Evolutionary conservation across 2,329 filamentous ascomycete genomes (phyloP), one percentile per base, ranked within the genome.

Genomic region (Arthrobotrys iridis): DNA sequence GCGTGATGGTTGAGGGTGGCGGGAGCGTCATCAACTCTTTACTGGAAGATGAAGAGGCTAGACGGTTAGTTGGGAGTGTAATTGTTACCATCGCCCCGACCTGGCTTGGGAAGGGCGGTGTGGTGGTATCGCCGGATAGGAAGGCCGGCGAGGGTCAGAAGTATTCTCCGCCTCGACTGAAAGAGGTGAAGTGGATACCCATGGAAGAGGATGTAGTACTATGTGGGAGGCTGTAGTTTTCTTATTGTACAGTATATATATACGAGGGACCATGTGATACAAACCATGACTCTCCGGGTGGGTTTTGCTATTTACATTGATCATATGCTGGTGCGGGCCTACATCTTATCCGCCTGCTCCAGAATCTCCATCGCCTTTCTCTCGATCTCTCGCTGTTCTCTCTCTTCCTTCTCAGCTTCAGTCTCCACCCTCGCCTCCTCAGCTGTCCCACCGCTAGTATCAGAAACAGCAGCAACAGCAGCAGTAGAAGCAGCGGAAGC

Each of bases 1-100:
- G 93, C 80, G 85, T 97, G 70, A 97, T 97, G 94, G 86, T 98
- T 55, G 94, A 98, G 82, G 94, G 94, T 0, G 94, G 94, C 8
- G 93, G 88, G 0, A 84, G 85, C 8, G 88, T 97, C 33, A 92
- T 98, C 80, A 96, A 95, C 80, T 88, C 90, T 37, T 83, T 98
- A 15, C 85, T 98, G n/a, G 84, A 86, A 40, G 58, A 60, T 8
- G 85, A 87, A 1, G 83, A 84, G 26, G 88, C 89, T 79, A 84
- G 87, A 13, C 79, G 81, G n/a, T 83, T 93, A 6, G 85, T 96
- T 43, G 87, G 92, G 80, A 90, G 90, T 1, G 89, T 97, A 55
- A 91, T 98, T 79, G 86, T 97, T 70, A 97, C 94, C 0, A 89
- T 97, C 79, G 93, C 94, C 2, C 94, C 94, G 6, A 92, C 89